These are phyloP conservation scores for Colletotrichum kahawae DNA, from an alignment of 2,329 filamentous ascomycete species.

Conservation along the genomic window DNA sequence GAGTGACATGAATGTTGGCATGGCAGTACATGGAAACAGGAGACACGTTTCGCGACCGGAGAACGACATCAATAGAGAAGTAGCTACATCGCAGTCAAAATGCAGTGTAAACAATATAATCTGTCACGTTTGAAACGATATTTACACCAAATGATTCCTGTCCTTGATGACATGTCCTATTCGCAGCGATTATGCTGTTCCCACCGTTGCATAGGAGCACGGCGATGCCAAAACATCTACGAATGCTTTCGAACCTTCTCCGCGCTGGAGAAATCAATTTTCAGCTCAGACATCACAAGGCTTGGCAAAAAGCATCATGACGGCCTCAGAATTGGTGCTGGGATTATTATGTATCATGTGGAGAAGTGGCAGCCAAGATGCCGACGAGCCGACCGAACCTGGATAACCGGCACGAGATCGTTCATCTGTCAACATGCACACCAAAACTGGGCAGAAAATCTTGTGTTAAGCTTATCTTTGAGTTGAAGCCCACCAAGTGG, in stretches of 20 bases:
- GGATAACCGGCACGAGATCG: not conserved
- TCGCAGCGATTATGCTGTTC: not conserved
- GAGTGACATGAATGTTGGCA: not conserved
- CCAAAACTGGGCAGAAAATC: not conserved
- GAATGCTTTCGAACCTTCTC: fast-evolving
- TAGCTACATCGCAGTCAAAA: not conserved
- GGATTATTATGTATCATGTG: not conserved
- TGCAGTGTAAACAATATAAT: not conserved
- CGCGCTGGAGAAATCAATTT: fast-evolving
- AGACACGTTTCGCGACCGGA: fast-evolving
- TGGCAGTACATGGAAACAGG: fast-evolving
- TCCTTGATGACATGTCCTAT: not conserved
- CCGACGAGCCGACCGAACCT: not conserved
- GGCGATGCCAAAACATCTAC: not conserved
- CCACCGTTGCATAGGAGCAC: not conserved
- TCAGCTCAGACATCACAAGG: not conserved
- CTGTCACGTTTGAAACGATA: fast-evolving
- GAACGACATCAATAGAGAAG: not conserved
- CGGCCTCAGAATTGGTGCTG: not conserved
- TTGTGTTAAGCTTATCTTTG: not conserved
- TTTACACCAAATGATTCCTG: not conserved
- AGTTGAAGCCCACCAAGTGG: not conserved
- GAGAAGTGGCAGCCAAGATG: not conserved
- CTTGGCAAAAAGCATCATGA: not conserved
- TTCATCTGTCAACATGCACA: not conserved